Conservation (phyloP, 192 early-diverging fungal genomes). For the Phycomyces blakesleeanus region DNA sequence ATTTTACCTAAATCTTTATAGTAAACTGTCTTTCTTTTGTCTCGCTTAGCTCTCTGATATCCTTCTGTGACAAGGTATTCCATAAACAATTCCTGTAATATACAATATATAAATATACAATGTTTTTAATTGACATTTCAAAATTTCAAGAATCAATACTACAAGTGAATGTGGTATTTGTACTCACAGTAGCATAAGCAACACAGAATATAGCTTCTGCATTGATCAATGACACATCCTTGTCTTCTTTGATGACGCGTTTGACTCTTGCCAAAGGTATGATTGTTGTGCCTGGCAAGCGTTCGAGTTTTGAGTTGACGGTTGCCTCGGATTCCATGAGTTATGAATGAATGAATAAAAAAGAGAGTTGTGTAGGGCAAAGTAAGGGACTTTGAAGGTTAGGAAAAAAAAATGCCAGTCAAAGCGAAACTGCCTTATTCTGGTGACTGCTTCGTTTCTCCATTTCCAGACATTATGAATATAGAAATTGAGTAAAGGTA, state of each 20-base stretch:
- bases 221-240: constrained; percentile 64
- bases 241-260: constrained; percentile 73
- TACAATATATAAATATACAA: neutral
- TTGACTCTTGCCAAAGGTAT: constrained; percentile 66
- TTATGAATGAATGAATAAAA: neutral
- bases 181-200: constrained; percentile 56
- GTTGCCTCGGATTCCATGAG: neutral
- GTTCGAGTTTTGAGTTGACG: constrained; percentile 9
- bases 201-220: constrained; percentile 66
- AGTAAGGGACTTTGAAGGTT: neutral
- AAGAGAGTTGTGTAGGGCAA: neutral
- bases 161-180: neutral
- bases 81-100: constrained; percentile 60
- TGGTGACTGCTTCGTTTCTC: neutral
- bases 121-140: neutral
- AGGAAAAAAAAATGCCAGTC: constrained; percentile 4
- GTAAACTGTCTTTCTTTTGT: constrained; percentile 68
- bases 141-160: neutral
- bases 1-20: constrained; percentile 67
- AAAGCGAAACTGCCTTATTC: neutral
- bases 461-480: too few species aligned
- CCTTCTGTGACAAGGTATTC: constrained; percentile 63
- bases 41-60: constrained; percentile 54
- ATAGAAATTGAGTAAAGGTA: too few species aligned
- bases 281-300: constrained; percentile 44